These are phyloP conservation scores for Venturia pyrina DNA, from an alignment of 2,329 filamentous ascomycete genomes.

Conservation along the genomic window DNA sequence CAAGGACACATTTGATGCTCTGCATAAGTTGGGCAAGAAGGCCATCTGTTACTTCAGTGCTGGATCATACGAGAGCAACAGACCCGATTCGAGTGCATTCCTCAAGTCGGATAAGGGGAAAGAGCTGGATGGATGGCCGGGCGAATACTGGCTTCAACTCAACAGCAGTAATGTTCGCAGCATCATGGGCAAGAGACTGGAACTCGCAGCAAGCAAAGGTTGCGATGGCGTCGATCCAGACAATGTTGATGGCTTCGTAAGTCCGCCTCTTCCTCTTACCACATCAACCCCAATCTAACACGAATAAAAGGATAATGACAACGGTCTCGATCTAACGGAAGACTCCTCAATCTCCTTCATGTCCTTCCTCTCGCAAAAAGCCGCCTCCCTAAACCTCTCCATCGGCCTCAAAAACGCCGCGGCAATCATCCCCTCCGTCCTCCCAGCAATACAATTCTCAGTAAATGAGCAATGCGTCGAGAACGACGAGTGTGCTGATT, in stretches of 20 bases:
- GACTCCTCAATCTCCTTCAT: conserved; percentile 50
- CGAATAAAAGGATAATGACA: conserved; percentile 40
- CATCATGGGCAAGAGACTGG: conserved; percentile 54
- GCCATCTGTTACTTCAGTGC: conserved; percentile 59
- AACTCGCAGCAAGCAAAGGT: conserved; percentile 49
- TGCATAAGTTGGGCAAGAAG: conserved; percentile 6
- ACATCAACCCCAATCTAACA: background rate
- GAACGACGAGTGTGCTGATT: conserved; percentile 49
- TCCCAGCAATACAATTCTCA: conserved; percentile 49
- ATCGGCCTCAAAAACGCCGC: conserved; percentile 61
- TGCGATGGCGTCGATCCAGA: conserved; percentile 55
- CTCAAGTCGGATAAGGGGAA: conserved; percentile 46
- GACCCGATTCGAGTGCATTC: conserved; percentile 49
- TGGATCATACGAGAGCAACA: conserved; percentile 56
- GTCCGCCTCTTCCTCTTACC: conserved; percentile 16
- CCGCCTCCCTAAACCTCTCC: conserved; percentile 45
- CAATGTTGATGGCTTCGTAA: conserved; percentile 57
- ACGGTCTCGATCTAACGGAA: conserved; percentile 50
- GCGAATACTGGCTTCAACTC: conserved; percentile 59
- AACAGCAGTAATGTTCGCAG: conserved; percentile 46
- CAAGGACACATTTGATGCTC: background rate
- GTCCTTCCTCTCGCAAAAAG: conserved; percentile 47
- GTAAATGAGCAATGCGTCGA: conserved; percentile 64
- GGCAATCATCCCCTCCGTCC: conserved; percentile 44
- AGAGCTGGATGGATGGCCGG: conserved; percentile 51